Conservation (phyloP, 208 protist species). For the Angomonas deanei region DNA sequence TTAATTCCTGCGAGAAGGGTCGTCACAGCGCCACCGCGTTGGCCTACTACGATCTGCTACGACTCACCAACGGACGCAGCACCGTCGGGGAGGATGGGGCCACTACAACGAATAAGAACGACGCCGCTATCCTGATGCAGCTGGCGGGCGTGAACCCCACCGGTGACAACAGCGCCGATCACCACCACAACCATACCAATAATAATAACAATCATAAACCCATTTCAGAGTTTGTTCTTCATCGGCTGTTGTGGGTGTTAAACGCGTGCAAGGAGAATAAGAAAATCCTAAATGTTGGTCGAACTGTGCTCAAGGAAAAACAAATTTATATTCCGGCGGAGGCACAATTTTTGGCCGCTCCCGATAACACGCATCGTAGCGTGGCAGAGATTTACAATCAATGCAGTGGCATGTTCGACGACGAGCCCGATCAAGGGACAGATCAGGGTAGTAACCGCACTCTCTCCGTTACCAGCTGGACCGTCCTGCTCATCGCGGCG, state of each 20-base stretch:
- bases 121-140: neutral
- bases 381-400: too few species aligned
- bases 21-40: neutral
- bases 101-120: neutral
- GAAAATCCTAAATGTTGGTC: constrained; percentile 33
- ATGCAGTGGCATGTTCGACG: too few species aligned
- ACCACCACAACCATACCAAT: too few species aligned
- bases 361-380: too few species aligned
- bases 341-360: too few species aligned
- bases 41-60: neutral
- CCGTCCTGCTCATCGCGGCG: constrained; percentile 58
- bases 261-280: constrained; percentile 44
- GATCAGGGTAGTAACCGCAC: neutral
- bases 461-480: constrained; percentile 37
- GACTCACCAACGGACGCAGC: neutral
- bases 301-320: constrained; percentile 15
- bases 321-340: neutral
- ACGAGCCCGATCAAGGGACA: too few species aligned
- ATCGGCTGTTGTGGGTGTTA: constrained; percentile 51
- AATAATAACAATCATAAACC: neutral
- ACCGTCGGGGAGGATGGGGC: neutral
- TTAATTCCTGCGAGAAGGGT: neutral
- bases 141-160: neutral
- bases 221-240: constrained; percentile 18
- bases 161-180: neutral